Conservation (phyloP, 2,329 filamentous ascomycete species). For the Cyanodermella asteris region DNA sequence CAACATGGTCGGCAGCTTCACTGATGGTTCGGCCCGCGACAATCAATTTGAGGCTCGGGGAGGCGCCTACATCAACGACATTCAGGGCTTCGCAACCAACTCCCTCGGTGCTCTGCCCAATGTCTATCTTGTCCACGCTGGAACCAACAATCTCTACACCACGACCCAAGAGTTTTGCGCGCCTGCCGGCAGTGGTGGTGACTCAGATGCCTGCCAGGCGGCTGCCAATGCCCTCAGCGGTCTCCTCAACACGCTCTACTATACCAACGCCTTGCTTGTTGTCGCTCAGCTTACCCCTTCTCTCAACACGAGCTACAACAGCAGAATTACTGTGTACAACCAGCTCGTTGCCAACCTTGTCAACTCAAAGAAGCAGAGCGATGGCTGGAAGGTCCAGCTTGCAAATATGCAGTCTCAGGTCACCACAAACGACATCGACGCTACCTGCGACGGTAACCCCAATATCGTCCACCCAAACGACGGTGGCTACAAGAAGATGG, state of each 20-base stretch:
- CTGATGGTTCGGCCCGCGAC: slow-evolving; percentile 14
- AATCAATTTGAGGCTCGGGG: slow-evolving; percentile 15
- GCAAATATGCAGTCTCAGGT: slow-evolving; percentile 11
- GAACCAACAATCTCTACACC: slow-evolving; percentile 15
- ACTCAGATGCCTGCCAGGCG: too few species aligned
- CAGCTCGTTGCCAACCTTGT: slow-evolving; percentile 10
- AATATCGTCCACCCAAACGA: slow-evolving; percentile 12
- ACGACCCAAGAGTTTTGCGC: too few species aligned
- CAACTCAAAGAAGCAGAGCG: slow-evolving; percentile 6
- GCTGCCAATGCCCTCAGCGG: too few species aligned
- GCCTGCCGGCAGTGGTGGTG: too few species aligned
- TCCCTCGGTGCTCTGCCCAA: slow-evolving; percentile 11
- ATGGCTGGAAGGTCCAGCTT: slow-evolving; percentile 11
- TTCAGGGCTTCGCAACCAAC: slow-evolving; percentile 8
- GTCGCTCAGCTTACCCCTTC: slow-evolving; percentile 16
- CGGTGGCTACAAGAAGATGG: slow-evolving; percentile 13
- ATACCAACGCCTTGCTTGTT: slow-evolving; percentile 15
- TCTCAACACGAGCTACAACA: slow-evolving; percentile 6
- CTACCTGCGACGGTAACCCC: too few species aligned
- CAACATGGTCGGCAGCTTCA: slow-evolving; percentile 14
- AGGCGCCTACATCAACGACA: slow-evolving; percentile 13
- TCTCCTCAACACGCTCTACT: too few species aligned
- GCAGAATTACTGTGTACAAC: slow-evolving; percentile 11
- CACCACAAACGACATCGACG: too few species aligned
- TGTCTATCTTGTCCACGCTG: slow-evolving; percentile 14